These are phyloP conservation scores for Draba incana DNA, from an alignment of 345 rosid genomes.

Conservation along the genomic window DNA sequence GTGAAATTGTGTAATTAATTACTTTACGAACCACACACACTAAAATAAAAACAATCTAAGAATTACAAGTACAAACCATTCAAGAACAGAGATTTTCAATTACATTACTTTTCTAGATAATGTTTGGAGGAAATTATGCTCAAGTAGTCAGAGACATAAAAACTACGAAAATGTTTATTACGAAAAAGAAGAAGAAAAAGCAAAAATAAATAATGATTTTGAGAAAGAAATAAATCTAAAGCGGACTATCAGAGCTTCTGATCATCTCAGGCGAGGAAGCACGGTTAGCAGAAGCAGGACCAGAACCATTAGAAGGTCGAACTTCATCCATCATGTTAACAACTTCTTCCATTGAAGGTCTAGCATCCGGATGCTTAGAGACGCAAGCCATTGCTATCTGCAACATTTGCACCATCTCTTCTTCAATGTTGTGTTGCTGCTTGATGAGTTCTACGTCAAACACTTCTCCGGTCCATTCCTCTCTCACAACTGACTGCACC, in stretches of 20 bases:
- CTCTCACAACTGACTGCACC: constrained; percentile 89
- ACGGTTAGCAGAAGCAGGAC: constrained; percentile 54
- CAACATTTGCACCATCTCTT: constrained; percentile 94
- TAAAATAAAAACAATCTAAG: no score
- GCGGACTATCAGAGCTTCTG: constrained; percentile 46
- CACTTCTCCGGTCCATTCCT: constrained; percentile 96
- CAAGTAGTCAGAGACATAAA: constrained; percentile 14
- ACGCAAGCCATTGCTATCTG: constrained; percentile 92
- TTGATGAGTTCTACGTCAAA: constrained; percentile 78
- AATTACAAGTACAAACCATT: constrained; percentile 1
- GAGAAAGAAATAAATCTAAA: constrained; percentile 23
- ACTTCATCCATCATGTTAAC: constrained; percentile 80
- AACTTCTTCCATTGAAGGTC: constrained; percentile 81
- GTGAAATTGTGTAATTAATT: no score
- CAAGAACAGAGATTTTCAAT: constrained; percentile 2
- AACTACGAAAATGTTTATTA: constrained; percentile 33
- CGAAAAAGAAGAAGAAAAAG: background rate
- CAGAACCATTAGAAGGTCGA: constrained; percentile 48
- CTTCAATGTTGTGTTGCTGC: constrained; percentile 62
- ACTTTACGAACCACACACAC: no score
- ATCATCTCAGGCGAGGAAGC: constrained; percentile 59
- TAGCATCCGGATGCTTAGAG: constrained; percentile 60
- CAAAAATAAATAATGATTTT: constrained; percentile 35
- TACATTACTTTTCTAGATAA: constrained; percentile 30
- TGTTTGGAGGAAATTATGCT: constrained; percentile 27